phyloP scores from a whole-genome alignment of 805 yeast species.

The Ogataea henricii region DNA sequence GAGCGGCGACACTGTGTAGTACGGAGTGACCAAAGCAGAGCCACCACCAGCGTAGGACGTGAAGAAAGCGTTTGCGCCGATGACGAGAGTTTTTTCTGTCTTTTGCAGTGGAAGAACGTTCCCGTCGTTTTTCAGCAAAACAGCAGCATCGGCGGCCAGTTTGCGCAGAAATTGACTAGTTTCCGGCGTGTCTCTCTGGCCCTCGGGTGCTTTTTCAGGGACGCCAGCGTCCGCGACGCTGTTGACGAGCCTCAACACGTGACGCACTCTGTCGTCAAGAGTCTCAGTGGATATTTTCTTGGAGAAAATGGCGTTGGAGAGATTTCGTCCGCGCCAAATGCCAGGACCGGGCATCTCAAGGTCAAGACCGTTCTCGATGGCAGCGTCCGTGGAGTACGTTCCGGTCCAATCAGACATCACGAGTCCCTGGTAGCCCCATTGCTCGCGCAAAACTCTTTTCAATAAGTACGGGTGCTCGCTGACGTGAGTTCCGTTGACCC shows the following conservation, averaged over 20 bases:
- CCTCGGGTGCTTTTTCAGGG: slow-evolving; percentile 42
- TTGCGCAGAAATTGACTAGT: slow-evolving; percentile 45
- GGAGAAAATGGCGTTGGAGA: slow-evolving; percentile 43
- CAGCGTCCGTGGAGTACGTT: slow-evolving; percentile 46
- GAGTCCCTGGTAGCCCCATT: slow-evolving; percentile 60
- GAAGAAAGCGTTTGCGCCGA: slow-evolving; percentile 40
- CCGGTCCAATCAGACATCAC: slow-evolving; percentile 70
- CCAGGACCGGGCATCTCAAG: slow-evolving; percentile 69
- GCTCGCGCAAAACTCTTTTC: slow-evolving; percentile 49
- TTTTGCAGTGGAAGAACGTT: slow-evolving; percentile 48
- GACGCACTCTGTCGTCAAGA: slow-evolving; percentile 50
- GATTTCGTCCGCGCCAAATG: slow-evolving; percentile 41
- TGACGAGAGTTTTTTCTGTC: slow-evolving; percentile 45
- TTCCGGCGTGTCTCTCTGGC: slow-evolving; percentile 47
- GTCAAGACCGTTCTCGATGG: slow-evolving; percentile 58
- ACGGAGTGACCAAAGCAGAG: slow-evolving; percentile 51
- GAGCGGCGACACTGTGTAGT: slow-evolving; percentile 49
- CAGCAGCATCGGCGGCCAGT: slow-evolving; percentile 54
- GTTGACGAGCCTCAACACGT: slow-evolving; percentile 50
- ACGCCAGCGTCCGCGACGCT: slow-evolving; percentile 44
- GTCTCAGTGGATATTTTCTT: slow-evolving; percentile 43
- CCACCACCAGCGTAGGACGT: slow-evolving; percentile 57
- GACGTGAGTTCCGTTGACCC: slow-evolving; percentile 60
- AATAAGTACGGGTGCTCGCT: slow-evolving; percentile 48
- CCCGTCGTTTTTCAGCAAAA: slow-evolving; percentile 55